Evolutionary conservation across 208 protist species (phyloP).

Genomic region (Crithidia sp.): DNA sequence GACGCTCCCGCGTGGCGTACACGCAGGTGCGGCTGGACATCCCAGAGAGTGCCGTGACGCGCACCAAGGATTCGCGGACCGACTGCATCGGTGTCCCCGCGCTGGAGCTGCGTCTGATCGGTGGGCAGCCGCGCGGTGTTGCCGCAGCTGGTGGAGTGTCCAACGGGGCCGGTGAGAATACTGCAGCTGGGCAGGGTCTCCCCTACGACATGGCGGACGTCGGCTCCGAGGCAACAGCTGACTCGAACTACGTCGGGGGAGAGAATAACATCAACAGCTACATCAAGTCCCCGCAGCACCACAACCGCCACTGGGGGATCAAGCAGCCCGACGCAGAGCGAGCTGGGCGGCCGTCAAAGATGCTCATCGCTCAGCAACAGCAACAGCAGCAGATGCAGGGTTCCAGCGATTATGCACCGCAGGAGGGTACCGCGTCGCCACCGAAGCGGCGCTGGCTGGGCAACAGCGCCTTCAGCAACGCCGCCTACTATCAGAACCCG

Average conservation of each 20-base stretch:
- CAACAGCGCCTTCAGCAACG: conserved; percentile 11
- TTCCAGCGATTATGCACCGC: background rate
- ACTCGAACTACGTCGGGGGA: conserved; percentile 33
- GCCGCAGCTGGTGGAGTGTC: background rate
- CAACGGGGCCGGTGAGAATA: background rate
- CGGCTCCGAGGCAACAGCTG: conserved; percentile 15
- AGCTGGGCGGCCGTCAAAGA: conserved; percentile 7
- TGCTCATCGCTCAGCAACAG: conserved; percentile 23
- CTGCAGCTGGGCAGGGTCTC: background rate
- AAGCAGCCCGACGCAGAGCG: conserved; percentile 14
- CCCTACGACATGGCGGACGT: background rate
- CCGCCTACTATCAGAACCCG: conserved; percentile 2
- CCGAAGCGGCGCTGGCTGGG: conserved; percentile 9
- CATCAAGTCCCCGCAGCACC: conserved; percentile 21
- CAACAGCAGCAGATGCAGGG: conserved; percentile 11
- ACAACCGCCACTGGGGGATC: conserved; percentile 8
- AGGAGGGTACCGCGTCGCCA: background rate
- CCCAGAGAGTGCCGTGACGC: conserved; percentile 7
- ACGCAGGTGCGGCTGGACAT: conserved; percentile 48
- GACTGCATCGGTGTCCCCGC: conserved; percentile 21
- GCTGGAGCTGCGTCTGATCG: conserved; percentile 45
- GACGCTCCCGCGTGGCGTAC: conserved; percentile 27
- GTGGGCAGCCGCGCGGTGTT: conserved; percentile 7
- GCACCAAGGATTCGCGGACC: background rate
- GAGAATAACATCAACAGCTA: conserved; percentile 48